Percentiles rank a stretch among this genome's conserved stretches.
Conservation (phyloP, 1,284 basidiomycete species). For the Boletus smithii region DNA sequence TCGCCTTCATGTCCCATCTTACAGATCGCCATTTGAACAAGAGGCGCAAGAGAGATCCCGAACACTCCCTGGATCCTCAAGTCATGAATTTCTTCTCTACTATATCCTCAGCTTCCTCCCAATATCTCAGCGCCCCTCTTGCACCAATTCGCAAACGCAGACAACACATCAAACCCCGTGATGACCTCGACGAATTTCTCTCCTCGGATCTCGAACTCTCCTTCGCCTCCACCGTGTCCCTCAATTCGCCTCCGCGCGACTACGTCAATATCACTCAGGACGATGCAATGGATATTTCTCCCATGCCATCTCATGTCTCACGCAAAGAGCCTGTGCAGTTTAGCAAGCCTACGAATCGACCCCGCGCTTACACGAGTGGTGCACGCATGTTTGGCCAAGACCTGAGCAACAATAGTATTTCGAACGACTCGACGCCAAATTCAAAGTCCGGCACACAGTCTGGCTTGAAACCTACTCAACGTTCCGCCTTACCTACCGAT, state of each 20-base stretch:
- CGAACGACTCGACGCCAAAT: slow-evolving; percentile 25
- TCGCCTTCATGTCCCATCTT: slow-evolving; percentile 22
- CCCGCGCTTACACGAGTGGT: slow-evolving; percentile 57
- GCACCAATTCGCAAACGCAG: slow-evolving; percentile 48
- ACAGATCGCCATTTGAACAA: slow-evolving; percentile 38
- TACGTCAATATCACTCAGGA: slow-evolving; percentile 42
- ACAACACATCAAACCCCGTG: slow-evolving; percentile 39
- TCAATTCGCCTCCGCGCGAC: slow-evolving; percentile 62
- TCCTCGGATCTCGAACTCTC: slow-evolving; percentile 73
- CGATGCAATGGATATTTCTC: slow-evolving; percentile 78
- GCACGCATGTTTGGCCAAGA: slow-evolving; percentile 69
- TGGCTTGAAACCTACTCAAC: slow-evolving; percentile 51
- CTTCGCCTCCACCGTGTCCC: slow-evolving; percentile 75
- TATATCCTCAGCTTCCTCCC: slow-evolving; percentile 37
- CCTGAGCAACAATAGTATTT: slow-evolving; percentile 49
- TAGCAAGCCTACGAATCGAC: slow-evolving; percentile 39
- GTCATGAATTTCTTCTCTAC: slow-evolving; percentile 52
- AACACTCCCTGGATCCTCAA: slow-evolving; percentile 24
- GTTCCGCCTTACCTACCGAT: slow-evolving; percentile 57
- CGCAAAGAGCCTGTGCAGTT: slow-evolving; percentile 30
- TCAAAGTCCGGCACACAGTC: slow-evolving; percentile 40
- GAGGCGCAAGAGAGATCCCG: slow-evolving; percentile 43
- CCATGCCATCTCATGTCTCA: slow-evolving; percentile 44
- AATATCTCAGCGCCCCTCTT: slow-evolving; percentile 51
- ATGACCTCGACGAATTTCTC: slow-evolving; percentile 63